phyloP scores from a whole-genome alignment of 2,329 filamentous ascomycete genomes.

The Pezicula carpinea region DNA sequence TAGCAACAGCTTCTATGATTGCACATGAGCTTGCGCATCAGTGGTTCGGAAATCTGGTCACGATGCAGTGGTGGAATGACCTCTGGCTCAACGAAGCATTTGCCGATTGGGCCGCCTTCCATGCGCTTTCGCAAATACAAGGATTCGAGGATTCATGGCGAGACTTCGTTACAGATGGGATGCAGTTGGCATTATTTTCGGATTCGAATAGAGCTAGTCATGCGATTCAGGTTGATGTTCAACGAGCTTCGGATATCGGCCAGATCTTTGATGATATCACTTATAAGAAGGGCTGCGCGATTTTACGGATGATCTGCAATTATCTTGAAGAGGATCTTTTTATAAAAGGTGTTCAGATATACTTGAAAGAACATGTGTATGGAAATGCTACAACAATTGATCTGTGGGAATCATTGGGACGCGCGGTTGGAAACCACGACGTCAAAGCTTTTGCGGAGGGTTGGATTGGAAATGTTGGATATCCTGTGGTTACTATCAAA shows the following conservation, averaged over 20 bases:
- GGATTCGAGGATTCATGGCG: no score
- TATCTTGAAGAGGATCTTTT: conserved; percentile 65
- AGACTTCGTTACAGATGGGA: neutral
- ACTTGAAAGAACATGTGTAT: conserved; percentile 66
- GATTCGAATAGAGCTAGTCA: conserved; percentile 1
- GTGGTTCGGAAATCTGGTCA: conserved; percentile 56
- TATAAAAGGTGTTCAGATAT: conserved; percentile 61
- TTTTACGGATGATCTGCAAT: conserved; percentile 68
- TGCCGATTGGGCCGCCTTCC: conserved; percentile 50
- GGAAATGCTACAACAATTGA: conserved; percentile 57
- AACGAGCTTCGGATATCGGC: conserved; percentile 38
- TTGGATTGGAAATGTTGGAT: conserved; percentile 69
- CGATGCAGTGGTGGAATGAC: conserved; percentile 57
- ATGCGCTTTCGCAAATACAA: conserved; percentile 1
- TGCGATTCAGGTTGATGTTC: neutral
- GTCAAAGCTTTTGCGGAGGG: conserved; percentile 65
- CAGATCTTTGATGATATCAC: conserved; percentile 72
- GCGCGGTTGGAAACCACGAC: conserved; percentile 59
- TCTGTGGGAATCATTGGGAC: conserved; percentile 61
- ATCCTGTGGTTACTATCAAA: conserved; percentile 61
- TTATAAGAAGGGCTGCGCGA: conserved; percentile 66
- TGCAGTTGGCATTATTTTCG: neutral
- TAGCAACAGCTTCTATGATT: conserved; percentile 39
- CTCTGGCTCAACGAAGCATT: conserved; percentile 71
- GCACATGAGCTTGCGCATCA: conserved; percentile 72